Conservation (phyloP, 23 red algal genomes). For the Cyanidioschyzon merolae region DNA sequence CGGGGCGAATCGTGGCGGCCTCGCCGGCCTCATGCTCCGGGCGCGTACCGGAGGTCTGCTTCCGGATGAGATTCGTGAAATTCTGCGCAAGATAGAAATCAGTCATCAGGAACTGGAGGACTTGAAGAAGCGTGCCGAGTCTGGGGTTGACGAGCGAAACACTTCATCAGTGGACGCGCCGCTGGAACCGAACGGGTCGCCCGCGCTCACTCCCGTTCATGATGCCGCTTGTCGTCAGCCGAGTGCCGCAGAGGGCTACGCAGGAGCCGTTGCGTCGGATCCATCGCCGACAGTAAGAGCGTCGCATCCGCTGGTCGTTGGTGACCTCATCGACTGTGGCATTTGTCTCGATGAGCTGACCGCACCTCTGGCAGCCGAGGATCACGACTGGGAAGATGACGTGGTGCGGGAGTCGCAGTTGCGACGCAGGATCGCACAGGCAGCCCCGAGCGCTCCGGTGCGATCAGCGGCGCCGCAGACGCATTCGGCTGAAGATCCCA, state of each 20-base stretch:
- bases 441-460: background rate
- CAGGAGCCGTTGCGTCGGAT: background rate
- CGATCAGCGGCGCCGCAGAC: background rate
- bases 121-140: constrained; percentile 1
- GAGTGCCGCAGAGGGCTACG: background rate
- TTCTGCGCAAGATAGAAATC: background rate
- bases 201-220: background rate
- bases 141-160: background rate
- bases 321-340: background rate
- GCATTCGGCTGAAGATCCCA: background rate
- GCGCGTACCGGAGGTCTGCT: constrained; percentile 1
- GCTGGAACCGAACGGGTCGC: background rate
- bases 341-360: constrained; percentile 12
- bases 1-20: background rate
- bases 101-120: constrained; percentile 11
- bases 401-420: background rate
- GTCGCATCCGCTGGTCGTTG: background rate
- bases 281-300: background rate
- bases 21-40: background rate
- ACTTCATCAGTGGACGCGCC: background rate
- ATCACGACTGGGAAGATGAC: background rate
- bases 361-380: background rate
- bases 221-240: no score
- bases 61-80: background rate
- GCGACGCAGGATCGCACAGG: background rate